Base-by-base conservation (phyloP, 352 stramenopile genomes). In the Phytophthora palmivora region DNA sequence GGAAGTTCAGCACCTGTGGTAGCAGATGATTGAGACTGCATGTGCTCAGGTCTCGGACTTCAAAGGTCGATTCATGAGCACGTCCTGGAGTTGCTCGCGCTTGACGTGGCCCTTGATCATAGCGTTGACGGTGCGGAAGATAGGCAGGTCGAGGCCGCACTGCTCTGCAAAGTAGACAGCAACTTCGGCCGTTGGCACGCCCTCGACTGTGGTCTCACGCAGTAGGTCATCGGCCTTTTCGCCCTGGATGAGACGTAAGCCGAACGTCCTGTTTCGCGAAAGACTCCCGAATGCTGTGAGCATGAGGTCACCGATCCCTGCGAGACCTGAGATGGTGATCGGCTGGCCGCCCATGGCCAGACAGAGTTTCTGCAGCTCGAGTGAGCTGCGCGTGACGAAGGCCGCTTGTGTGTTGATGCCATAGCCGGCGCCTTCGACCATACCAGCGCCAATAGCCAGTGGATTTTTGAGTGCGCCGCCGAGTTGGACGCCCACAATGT, bases 381-480 rank as follows among this genome's bases (percentile, higher is more conserved):
- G 87, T 52, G 91, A 98, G 50, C 96, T 97, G 53, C 96, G 88
- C 11, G 97, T 99, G 16, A 99, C 96, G 53, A 98, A 93, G 8
- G 91, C 95, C 15, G 95, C 94, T 67, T 97, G 79, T 24, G 94
- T 98, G 66, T 99, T 99, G 49, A 97, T 98, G 39, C 96, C 96
- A 32, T 98, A 88, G 46, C 95, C 97, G 1, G 98, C 80, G 26
- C 97, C 97, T 77, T 99, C 96, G 66, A 97, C 97, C 94, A 99
- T 99, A 26, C 97, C 97, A 32, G 96, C 96, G 34, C 95, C 97
- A 38, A 99, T 92, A 8, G 97, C 97, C 71, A 99, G 93, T 2
- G 98, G 95, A 76, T 99, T 99, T 76, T 99, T 99, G 38, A 99
- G 87, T 12, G 96, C 97, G 7, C 97, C 97, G 38, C 97, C 96